A percentile compares a stretch with the other conserved stretches of the same genome.
phyloP scores from a whole-genome alignment of 2,329 filamentous ascomycete genomes.

The Onygenales sp. region DNA sequence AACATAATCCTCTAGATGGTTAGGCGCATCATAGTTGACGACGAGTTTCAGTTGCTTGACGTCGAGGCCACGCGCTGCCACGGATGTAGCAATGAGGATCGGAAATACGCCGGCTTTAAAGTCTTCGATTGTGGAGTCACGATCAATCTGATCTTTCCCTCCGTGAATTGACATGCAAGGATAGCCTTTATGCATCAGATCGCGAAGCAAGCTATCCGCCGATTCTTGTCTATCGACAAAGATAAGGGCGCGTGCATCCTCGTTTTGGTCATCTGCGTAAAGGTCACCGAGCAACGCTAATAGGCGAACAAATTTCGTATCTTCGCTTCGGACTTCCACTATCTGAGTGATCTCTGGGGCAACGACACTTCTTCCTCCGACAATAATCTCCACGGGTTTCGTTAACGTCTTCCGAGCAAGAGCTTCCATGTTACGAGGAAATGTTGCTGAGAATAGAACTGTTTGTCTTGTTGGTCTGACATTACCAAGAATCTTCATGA shows the following conservation, averaged over 20 bases:
- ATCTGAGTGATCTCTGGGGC: slow-evolving; percentile 74
- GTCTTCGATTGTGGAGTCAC: slow-evolving; percentile 83
- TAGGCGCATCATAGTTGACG: slow-evolving; percentile 89
- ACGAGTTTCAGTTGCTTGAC: slow-evolving; percentile 94
- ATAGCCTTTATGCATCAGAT: slow-evolving; percentile 74
- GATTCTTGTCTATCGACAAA: slow-evolving; percentile 92
- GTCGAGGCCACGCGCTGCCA: slow-evolving; percentile 88
- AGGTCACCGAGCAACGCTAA: slow-evolving; percentile 80
- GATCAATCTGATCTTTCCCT: slow-evolving; percentile 86
- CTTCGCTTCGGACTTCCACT: slow-evolving; percentile 76
- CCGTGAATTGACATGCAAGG: slow-evolving; percentile 91
- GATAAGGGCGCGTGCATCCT: slow-evolving; percentile 80
- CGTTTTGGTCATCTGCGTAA: slow-evolving; percentile 63
- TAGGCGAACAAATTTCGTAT: slow-evolving; percentile 72
- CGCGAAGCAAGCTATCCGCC: slow-evolving; percentile 67
- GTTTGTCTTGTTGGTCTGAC: slow-evolving; percentile 89
- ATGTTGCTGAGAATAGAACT: slow-evolving; percentile 92
- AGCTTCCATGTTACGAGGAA: slow-evolving; percentile 85
- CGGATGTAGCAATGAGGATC: slow-evolving; percentile 86
- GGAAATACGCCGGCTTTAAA: slow-evolving; percentile 89
- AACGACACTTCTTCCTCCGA: slow-evolving; percentile 70
- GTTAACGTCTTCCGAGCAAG: slow-evolving; percentile 80
- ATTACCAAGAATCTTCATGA: slow-evolving; percentile 91
- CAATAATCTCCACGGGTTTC: slow-evolving; percentile 80
- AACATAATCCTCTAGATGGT: slow-evolving; percentile 93